Evolutionary conservation across 768 basidiomycete species (phyloP), one percentile per base, ranked within the genome.

Genomic region (Leccinum disarticulatum): DNA sequence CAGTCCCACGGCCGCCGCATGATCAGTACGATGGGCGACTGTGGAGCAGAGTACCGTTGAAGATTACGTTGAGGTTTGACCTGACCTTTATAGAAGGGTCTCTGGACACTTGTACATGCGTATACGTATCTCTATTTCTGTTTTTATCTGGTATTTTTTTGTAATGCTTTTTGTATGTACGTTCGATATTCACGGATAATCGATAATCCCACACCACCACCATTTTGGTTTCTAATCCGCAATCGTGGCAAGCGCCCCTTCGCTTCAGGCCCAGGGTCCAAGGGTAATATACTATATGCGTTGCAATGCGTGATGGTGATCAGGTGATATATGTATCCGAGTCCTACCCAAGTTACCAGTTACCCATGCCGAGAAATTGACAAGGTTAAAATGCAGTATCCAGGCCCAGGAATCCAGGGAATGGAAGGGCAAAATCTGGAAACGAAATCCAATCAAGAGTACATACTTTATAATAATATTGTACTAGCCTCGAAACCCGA

Each of bases 21-120:
- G 70, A 88, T 90, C 56, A 81, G 77, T 6, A 78, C 79, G 28
- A 86, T 93, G 60, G 91, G 91, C 10, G 91, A 93, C 71, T 93
- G 91, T 70, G 91, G 91, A 41, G 85, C 87, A 6, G 91, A 93
- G 76, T 93, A 93, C 74, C 87, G 91, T 31, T 66, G 52, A 66
- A 14, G 8, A 5, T 35, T 14, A 28, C 27, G 27, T 36, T 36
- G 41, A 10, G 4, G 41, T 10, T 19, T 19, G 11, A 46, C 3
- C n/a, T 4, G 43, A 46, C 19, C 19, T 46, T 13, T 2, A 46
- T 43, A 43, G 41, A 43, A 14, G 33, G 33, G 41, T 10, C 13
- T 41, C 4, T 19, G 41, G 19, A 43, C 41, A 43, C n/a, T 41
- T n/a, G 38, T 41, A 41, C 38, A 2, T 9, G 17, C 2, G n/a